Evolutionary conservation across 1,139 yeast genomes (phyloP).

Genomic region (Kodamaea fungicola): DNA sequence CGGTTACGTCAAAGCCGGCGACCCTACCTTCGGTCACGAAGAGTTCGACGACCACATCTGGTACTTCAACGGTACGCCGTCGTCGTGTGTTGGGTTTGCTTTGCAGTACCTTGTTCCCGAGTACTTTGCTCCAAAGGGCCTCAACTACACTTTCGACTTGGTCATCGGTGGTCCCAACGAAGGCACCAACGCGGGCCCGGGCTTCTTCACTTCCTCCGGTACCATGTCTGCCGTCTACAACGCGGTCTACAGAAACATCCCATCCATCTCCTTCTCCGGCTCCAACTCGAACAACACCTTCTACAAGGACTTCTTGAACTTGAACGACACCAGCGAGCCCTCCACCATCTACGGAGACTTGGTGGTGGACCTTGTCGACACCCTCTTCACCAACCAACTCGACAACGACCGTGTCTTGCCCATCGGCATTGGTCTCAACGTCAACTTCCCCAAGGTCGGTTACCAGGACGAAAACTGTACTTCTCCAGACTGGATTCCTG

Average conservation of each 20-base stretch:
- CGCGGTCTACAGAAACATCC: constrained; percentile 40
- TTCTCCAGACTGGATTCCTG: constrained; percentile 34
- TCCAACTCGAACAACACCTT: constrained; percentile 42
- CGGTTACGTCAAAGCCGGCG: constrained; percentile 37
- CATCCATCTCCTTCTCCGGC: constrained; percentile 46
- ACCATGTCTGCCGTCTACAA: constrained; percentile 46
- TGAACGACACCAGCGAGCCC: constrained; percentile 28
- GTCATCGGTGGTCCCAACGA: constrained; percentile 48
- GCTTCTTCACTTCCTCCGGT: constrained; percentile 40
- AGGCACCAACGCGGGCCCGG: constrained; percentile 42
- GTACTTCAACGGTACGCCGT: constrained; percentile 51
- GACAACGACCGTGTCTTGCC: constrained; percentile 35
- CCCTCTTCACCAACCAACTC: constrained; percentile 30
- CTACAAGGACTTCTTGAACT: constrained; percentile 36
- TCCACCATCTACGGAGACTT: constrained; percentile 40
- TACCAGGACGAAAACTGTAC: constrained; percentile 29
- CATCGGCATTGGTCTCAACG: constrained; percentile 42
- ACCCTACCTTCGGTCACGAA: constrained; percentile 49
- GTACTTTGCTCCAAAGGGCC: constrained; percentile 23
- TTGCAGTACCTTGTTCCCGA: constrained; percentile 40
- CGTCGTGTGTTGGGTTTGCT: constrained; percentile 42
- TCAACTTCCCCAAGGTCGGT: constrained; percentile 47
- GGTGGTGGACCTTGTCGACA: constrained; percentile 36
- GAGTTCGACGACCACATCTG: constrained; percentile 39
- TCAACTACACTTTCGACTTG: constrained; percentile 35